phyloP scores from a whole-genome alignment of 1,284 basidiomycete species.

The Phlebopus sp. region DNA sequence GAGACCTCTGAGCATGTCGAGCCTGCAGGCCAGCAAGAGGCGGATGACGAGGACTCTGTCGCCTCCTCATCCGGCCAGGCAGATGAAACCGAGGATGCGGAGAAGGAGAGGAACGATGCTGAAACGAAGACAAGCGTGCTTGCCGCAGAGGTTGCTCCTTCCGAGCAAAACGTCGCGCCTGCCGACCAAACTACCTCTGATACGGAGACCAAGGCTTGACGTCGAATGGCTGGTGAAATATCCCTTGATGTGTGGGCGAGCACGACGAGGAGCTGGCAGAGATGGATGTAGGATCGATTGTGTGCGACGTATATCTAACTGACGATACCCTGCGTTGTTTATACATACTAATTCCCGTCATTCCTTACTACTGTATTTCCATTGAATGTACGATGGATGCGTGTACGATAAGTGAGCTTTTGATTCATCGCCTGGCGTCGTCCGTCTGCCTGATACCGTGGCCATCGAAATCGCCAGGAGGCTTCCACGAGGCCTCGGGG shows the following conservation, averaged over 20 bases:
- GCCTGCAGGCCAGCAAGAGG: conserved; percentile 29
- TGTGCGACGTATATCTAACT: conserved; percentile 10
- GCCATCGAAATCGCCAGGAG: conserved; percentile 19
- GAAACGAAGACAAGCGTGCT: conserved; percentile 1
- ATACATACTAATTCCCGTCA: conserved; percentile 13
- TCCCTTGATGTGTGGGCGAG: neutral
- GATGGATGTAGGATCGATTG: conserved; percentile 1
- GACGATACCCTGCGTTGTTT: conserved; percentile 18
- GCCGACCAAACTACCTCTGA: conserved; percentile 5
- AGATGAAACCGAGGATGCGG: conserved; percentile 12
- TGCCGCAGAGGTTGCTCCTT: conserved; percentile 3
- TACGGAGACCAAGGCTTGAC: conserved; percentile 20
- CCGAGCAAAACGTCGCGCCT: conserved; percentile 5
- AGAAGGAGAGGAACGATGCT: conserved; percentile 3
- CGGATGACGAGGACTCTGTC: conserved; percentile 18
- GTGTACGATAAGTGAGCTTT: too few relatives aligned
- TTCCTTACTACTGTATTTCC: conserved; percentile 8
- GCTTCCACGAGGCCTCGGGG: conserved; percentile 23
- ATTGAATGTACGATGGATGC: conserved; percentile 2
- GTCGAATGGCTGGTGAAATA: neutral
- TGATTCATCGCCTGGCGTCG: too few relatives aligned
- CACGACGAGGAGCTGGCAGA: conserved; percentile 1
- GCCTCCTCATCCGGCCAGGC: conserved; percentile 18
- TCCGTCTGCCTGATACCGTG: too few relatives aligned
- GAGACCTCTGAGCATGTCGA: conserved; percentile 26